phyloP scores from a whole-genome alignment of 768 basidiomycete genomes.

The Kwoniella dejecticola region DNA sequence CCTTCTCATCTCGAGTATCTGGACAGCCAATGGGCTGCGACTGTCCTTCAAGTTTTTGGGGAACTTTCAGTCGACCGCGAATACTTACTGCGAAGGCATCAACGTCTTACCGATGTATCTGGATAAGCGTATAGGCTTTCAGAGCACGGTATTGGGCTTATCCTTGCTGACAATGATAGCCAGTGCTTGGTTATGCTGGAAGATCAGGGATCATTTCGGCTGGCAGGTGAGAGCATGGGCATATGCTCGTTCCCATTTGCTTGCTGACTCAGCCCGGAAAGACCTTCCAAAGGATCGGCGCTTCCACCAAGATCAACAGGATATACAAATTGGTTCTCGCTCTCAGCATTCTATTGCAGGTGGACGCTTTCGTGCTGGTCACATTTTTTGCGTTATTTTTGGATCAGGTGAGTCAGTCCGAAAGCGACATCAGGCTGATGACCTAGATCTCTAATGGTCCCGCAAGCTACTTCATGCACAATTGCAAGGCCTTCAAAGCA shows the following conservation, averaged over 20 bases:
- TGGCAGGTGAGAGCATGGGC: conserved; percentile 9
- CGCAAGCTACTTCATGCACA: conserved; percentile 14
- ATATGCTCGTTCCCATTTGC: neutral
- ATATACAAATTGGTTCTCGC: conserved; percentile 19
- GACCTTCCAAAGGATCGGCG: conserved; percentile 21
- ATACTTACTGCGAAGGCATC: neutral
- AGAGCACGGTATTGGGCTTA: conserved; percentile 2
- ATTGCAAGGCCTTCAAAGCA: conserved; percentile 12
- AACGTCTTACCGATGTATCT: conserved; percentile 5
- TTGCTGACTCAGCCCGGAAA: neutral
- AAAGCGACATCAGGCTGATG: neutral
- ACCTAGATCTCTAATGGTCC: conserved; percentile 14
- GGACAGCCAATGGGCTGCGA: conserved; percentile 11
- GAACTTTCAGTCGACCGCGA: conserved; percentile 1
- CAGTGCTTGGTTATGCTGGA: conserved; percentile 14
- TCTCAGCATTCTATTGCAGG: conserved; percentile 14
- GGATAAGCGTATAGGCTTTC: neutral
- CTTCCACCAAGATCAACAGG: conserved; percentile 10
- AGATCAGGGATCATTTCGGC: conserved; percentile 15
- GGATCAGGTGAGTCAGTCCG: conserved; percentile 16
- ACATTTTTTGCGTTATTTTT: conserved; percentile 17
- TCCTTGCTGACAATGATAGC: conserved; percentile 4
- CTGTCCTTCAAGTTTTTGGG: conserved; percentile 7
- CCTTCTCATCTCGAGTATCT: conserved; percentile 7
- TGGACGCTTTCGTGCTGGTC: conserved; percentile 21